Conservation (phyloP, 257 asterid species). For the Solanum bulbocastanum region DNA sequence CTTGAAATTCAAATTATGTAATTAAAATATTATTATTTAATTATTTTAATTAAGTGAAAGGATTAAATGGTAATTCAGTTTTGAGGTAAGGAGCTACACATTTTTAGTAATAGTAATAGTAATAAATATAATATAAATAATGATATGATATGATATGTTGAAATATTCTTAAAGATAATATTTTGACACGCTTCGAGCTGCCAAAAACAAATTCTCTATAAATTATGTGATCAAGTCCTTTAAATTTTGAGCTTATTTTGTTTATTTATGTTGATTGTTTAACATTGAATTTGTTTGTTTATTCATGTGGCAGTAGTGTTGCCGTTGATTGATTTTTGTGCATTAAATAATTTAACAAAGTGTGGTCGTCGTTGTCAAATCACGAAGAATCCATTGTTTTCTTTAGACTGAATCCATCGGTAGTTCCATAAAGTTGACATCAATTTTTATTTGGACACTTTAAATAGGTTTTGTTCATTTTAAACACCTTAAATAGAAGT, state of each 20-base stretch:
- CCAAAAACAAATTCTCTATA: background rate
- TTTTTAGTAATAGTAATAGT: background rate
- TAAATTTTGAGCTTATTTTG: background rate
- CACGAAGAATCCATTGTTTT: background rate
- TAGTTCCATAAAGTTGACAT: no score
- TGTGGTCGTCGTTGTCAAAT: background rate
- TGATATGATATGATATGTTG: no score
- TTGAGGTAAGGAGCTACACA: accelerated
- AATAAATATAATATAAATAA: no score
- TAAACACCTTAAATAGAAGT: no score
- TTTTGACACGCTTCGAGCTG: no score
- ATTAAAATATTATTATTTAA: no score
- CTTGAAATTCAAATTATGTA: background rate
- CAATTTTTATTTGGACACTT: no score
- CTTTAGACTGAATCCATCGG: no score
- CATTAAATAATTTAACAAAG: background rate
- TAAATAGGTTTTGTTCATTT: no score
- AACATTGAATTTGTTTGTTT: background rate
- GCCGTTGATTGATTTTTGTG: background rate
- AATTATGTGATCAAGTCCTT: background rate
- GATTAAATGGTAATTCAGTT: accelerated
- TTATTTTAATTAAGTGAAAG: background rate
- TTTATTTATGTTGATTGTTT: background rate
- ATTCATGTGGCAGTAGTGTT: background rate
- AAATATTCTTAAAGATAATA: no score